Evolutionary conservation across 2,329 filamentous ascomycete genomes (phyloP), one percentile per base, ranked within the genome.

Genomic region (Ophiostoma novo-ulmi): DNA sequence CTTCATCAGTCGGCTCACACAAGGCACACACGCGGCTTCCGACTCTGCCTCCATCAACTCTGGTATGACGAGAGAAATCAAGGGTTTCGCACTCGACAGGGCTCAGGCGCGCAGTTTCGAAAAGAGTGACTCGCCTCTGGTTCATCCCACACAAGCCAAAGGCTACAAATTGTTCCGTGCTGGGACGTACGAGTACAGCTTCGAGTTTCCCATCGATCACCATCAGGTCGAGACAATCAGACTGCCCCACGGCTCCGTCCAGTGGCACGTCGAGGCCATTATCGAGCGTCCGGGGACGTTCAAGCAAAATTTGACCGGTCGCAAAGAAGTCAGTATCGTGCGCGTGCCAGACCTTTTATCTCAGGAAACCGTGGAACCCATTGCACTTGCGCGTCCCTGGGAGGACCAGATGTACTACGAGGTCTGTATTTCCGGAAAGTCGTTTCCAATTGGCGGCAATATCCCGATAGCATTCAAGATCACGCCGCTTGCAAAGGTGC

Each of bases 361-460:
- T 0, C 83, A 97, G 35, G 94, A 97, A 79, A 93, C 93, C 79
- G 90, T 93, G 36, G 94, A 97, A 77, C 94, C 94, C 2, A 97
- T 97, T 76, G 94, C 93, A 13, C 97, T 97, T 76, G 94, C 91
- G 74, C 85, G 94, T 26, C 93, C 92, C 73, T 97, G 94, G 94
- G 94, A 97, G 78, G 93, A 97, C 75, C 94, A 97, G 77, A 83
- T 97, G 41, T 93, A 96, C 77, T 97, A 97, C 80, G 94, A 97
- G 76, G 97, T 97, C 75, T 90, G 97, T 78, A 97, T 97, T 70
- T 97, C 93, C 1, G 94, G 94, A 70, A 97, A 97, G 83, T 96
- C 93, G 0, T 97, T 97, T 72, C 92, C 94, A 0, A 86, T 97
- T 26, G 94, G 94, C 20, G 87, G 91, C 55, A 91, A 91, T 76